phyloP scores from a whole-genome alignment of 2,329 filamentous ascomycete genomes.

The Calonectria pteridis region DNA sequence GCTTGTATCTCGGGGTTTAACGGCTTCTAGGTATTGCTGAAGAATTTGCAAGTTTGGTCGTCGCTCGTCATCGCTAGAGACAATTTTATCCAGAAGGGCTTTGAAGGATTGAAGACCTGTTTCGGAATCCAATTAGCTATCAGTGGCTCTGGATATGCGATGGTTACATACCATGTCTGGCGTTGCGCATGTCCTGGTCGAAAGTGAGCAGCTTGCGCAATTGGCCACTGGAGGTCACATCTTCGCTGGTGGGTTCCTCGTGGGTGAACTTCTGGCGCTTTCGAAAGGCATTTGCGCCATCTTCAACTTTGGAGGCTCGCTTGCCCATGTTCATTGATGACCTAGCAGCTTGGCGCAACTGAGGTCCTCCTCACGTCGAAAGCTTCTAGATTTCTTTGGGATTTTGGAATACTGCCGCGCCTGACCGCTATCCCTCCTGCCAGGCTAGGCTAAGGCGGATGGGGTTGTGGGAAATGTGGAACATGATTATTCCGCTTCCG shows the following conservation, averaged over 20 bases:
- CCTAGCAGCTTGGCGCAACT: slow-evolving; percentile 36
- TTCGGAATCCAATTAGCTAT: slow-evolving; percentile 1
- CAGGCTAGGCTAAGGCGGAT: slow-evolving; percentile 25
- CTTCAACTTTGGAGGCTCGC: slow-evolving; percentile 54
- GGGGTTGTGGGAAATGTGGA: slow-evolving; percentile 15
- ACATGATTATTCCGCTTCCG: slow-evolving; percentile 31
- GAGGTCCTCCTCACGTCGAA: slow-evolving; percentile 17
- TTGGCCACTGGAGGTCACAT: slow-evolving; percentile 74
- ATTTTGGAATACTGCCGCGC: slow-evolving; percentile 53
- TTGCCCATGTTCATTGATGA: slow-evolving; percentile 57
- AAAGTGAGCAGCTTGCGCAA: slow-evolving; percentile 77
- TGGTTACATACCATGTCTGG: slow-evolving; percentile 70
- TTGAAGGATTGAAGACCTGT: slow-evolving; percentile 78
- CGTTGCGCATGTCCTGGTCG: slow-evolving; percentile 75
- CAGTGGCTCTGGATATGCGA: neutral
- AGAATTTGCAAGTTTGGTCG: slow-evolving; percentile 68
- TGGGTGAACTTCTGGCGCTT: slow-evolving; percentile 70
- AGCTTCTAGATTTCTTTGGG: slow-evolving; percentile 42
- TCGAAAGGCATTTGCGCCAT: slow-evolving; percentile 56
- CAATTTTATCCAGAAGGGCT: slow-evolving; percentile 75
- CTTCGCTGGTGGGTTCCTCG: slow-evolving; percentile 69
- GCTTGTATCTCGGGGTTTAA: slow-evolving; percentile 60
- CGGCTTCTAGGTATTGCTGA: slow-evolving; percentile 74
- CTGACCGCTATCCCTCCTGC: slow-evolving; percentile 48
- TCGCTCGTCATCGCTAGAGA: slow-evolving; percentile 60